Conservation (phyloP, 805 yeast species). For the Kregervanrija fluxuum region DNA sequence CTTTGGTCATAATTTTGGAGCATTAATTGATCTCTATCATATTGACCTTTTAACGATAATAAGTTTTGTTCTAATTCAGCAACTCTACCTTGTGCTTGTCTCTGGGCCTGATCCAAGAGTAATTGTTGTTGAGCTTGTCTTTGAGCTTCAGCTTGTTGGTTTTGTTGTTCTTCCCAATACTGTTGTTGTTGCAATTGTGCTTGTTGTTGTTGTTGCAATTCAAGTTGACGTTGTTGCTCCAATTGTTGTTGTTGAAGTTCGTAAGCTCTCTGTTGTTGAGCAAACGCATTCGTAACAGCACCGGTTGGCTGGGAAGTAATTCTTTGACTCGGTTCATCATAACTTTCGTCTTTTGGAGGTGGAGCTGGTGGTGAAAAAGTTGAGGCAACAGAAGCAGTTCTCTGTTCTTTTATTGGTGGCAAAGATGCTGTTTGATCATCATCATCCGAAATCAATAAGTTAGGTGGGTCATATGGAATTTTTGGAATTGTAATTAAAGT, state of each 20-base stretch:
- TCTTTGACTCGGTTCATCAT: not conserved
- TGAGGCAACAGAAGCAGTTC: slow-evolving; percentile 8
- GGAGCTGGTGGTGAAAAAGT: slow-evolving; percentile 27
- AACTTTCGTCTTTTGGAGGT: slow-evolving; percentile 25
- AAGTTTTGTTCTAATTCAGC: slow-evolving; percentile 80
- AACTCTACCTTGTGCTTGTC: slow-evolving; percentile 70
- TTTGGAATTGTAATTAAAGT: slow-evolving; percentile 76
- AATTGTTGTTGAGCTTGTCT: slow-evolving; percentile 64
- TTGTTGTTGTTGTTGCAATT: slow-evolving; percentile 59
- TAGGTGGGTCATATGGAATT: slow-evolving; percentile 53
- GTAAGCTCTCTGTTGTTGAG: slow-evolving; percentile 43
- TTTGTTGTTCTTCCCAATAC: slow-evolving; percentile 68
- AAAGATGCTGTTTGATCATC: slow-evolving; percentile 33
- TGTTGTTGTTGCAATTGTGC: slow-evolving; percentile 65
- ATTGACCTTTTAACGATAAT: slow-evolving; percentile 66
- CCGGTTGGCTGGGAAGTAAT: slow-evolving; percentile 45
- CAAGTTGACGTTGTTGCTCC: slow-evolving; percentile 57
- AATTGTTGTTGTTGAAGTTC: slow-evolving; percentile 55
- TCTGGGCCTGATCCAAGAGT: slow-evolving; percentile 58
- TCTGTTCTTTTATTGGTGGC: slow-evolving; percentile 22
- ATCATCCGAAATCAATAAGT: slow-evolving; percentile 41
- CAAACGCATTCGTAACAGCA: slow-evolving; percentile 34
- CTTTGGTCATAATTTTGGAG: slow-evolving; percentile 82
- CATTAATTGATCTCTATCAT: slow-evolving; percentile 77
- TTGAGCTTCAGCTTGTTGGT: slow-evolving; percentile 60